phyloP scores from a whole-genome alignment of 148 eudicot genomes.

The Polygonum maritimum region DNA sequence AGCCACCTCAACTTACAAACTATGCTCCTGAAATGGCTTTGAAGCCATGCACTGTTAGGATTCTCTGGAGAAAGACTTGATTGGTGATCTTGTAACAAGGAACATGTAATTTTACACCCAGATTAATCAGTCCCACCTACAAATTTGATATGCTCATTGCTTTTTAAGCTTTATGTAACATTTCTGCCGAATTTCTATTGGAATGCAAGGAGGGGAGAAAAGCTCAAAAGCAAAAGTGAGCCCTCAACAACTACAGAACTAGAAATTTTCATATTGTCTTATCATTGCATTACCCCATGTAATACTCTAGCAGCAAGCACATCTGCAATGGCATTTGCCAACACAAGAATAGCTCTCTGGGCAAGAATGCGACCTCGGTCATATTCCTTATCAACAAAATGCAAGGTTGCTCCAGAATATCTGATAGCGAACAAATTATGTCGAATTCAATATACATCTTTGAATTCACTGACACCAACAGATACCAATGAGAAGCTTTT shows the following conservation, averaged over 20 bases:
- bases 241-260: not conserved
- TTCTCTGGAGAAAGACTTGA: not conserved
- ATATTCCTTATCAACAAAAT: constrained; percentile 79
- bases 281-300: constrained; percentile 40
- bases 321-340: constrained; percentile 53
- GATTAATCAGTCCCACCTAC: not conserved
- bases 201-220: no score
- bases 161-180: not conserved
- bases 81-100: not conserved
- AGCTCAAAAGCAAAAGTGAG: not conserved
- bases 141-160: not conserved
- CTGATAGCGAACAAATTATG: constrained; percentile 20
- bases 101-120: not conserved
- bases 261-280: not conserved
- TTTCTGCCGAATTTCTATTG: no score
- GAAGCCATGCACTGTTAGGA: not conserved
- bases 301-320: constrained; percentile 80
- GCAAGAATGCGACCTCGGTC: constrained; percentile 85
- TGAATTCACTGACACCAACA: not conserved
- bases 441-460: not conserved
- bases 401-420: constrained; percentile 79
- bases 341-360: constrained; percentile 63
- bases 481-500: no score
- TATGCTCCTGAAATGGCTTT: constrained; percentile 49
- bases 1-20: constrained; percentile 64